Evolutionary conservation across 2,329 filamentous ascomycete genomes (phyloP).

Genomic region (Paraphoma sp.): DNA sequence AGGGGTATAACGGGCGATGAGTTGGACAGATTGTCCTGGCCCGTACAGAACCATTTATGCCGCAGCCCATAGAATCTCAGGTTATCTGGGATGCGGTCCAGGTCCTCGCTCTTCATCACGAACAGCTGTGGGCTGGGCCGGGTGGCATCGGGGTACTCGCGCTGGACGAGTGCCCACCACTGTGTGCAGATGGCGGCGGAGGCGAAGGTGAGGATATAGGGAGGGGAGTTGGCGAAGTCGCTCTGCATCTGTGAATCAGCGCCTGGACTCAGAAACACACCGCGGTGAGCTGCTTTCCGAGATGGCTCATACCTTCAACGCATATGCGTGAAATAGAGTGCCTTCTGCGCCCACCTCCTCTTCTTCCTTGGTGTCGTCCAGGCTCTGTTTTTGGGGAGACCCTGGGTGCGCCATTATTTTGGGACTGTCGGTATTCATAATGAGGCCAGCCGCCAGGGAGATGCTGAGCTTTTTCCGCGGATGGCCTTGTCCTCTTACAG

Average conservation of each 20-base stretch:
- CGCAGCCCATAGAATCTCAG: constrained; percentile 35
- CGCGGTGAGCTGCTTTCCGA: too few relatives aligned
- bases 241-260: constrained; percentile 17
- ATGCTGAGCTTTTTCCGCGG: constrained; percentile 41
- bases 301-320: constrained; percentile 32
- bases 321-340: constrained; percentile 45
- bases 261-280: too few relatives aligned
- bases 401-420: constrained; percentile 11
- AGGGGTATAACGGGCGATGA: constrained; percentile 35
- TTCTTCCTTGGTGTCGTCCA: constrained; percentile 10
- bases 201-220: constrained; percentile 44
- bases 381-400: constrained; percentile 25
- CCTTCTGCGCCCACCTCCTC: constrained; percentile 16
- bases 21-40: constrained; percentile 28
- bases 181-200: constrained; percentile 36
- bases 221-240: constrained; percentile 40
- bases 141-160: constrained; percentile 37
- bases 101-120: constrained; percentile 42
- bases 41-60: constrained; percentile 44
- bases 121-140: constrained; percentile 43
- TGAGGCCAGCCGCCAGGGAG: constrained; percentile 45
- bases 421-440: constrained; percentile 39
- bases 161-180: constrained; percentile 44
- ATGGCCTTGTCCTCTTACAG: constrained; percentile 22
- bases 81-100: constrained; percentile 43